Evolutionary conservation across 495 filamentous ascomycete genomes (phyloP).

Genomic region (Neurospora hispaniola): DNA sequence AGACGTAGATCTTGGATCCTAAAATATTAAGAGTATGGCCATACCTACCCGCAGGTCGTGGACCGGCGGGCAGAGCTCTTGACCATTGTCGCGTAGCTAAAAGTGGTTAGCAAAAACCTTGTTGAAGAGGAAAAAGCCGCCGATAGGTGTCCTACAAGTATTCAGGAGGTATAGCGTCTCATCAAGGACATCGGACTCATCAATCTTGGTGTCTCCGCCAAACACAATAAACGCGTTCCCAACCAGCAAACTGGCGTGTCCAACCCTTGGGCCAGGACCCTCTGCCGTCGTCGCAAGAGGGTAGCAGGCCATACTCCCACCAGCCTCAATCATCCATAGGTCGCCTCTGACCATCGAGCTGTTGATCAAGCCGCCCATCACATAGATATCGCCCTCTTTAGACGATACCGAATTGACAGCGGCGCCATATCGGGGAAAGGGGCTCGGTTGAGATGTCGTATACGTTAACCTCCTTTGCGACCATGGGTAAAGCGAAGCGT

Average conservation of each 20-base stretch:
- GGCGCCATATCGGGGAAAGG: conserved; percentile 94
- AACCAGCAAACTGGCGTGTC: conserved; percentile 87
- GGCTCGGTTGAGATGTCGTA: conserved; percentile 68
- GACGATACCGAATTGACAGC: conserved; percentile 87
- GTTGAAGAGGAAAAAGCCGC: background rate
- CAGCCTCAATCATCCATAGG: conserved; percentile 94
- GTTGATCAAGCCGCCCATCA: conserved; percentile 95
- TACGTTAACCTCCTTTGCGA: conserved; percentile 83
- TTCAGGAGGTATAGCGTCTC: conserved; percentile 95
- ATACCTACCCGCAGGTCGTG: conserved; percentile 81
- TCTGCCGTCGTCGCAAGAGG: conserved; percentile 85
- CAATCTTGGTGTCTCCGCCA: conserved; percentile 94
- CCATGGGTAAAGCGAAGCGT: conserved; percentile 82
- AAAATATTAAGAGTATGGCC: conserved; percentile 94
- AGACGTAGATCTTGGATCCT: conserved; percentile 92
- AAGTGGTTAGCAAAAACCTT: conserved; percentile 14
- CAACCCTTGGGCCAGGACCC: conserved; percentile 89
- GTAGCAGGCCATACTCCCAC: conserved; percentile 78
- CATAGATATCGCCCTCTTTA: conserved; percentile 93
- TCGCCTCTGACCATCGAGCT: conserved; percentile 93
- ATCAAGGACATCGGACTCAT: conserved; percentile 81
- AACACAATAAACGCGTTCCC: conserved; percentile 99
- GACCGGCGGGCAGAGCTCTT: conserved; percentile 71
- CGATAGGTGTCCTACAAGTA: conserved; percentile 58
- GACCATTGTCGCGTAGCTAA: conserved; percentile 97